Base-by-base conservation (phyloP, 768 basidiomycete species). In the Omphalotus guepiniiformis region DNA sequence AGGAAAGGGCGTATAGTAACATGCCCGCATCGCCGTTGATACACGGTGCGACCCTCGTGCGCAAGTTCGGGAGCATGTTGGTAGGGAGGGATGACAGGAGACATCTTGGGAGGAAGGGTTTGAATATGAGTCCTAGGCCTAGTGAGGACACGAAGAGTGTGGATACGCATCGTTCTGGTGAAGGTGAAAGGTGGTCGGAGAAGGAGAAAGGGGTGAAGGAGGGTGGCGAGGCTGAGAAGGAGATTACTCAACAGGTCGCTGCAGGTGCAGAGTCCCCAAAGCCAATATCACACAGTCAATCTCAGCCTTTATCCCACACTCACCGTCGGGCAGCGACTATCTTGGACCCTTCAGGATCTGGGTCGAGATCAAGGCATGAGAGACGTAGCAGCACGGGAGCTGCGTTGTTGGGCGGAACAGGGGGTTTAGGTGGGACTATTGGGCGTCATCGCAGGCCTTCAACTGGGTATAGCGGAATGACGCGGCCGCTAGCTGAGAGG, bases 241-340 rank as follows among this genome's bases (percentile, higher is more conserved):
- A 58, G 44, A 58, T 54, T 19, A 63, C 62, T 30, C 58, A 59
- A 45, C 53, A 54, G 23, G 39, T 50, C 30, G 54, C 59, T 39
- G 37, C 58, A 34, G 40, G 61, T 7, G 52, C 62, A 8, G 46
- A 47, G 5, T 25, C 54, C 5, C 49, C 52, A 1, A 65, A 56
- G 21, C 54, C 61, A 23, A 60, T 70, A 27, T 51, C 69, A 21
- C 64, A 67, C 37, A 71, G 65, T 50, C 67, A 69, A 53, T 55
- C 53, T 49, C 59, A 62, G 41, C 56, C 34, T 28, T 57, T 81
- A 42, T 79, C 75, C 12, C 74, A 68, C 45, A 63, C 73, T 0
- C 88, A 89, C 63, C 76, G 88, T 18, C 73, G 88, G 4, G 88
- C 88, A 3, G 86, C 88, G 48, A 89, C 88, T 13, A 73, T 90